Base-by-base conservation (phyloP, 305 asterid genomes). In the Rubia occidens region DNA sequence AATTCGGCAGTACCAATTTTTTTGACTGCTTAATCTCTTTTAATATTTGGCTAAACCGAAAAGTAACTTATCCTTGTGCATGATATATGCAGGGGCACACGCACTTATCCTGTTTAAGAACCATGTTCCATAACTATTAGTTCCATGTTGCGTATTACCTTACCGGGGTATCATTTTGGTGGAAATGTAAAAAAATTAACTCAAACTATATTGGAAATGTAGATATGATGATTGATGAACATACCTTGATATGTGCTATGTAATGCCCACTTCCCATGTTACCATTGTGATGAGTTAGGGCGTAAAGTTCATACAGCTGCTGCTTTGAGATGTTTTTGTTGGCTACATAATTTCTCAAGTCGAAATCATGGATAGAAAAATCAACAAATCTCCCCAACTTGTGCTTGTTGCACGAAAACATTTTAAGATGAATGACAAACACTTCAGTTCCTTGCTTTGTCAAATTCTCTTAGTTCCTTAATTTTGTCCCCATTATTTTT, bases 191-290 rank as follows among this genome's bases (percentile, higher is more conserved):
- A 42, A 11, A 5, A 13, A 18, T 1, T 21, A 13, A 68, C 39
- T 56, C 17, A 51, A 61, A 53, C 43, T 60, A 60, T 42, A 59
- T 35, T 40, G 69, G 35, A n/a, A 53, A 55, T 29, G 56, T 45
- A 20, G 29, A 49, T 2, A 32, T 32, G 35, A 32, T 32, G 35
- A 32, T 32, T 32, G 35, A 32, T 32, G 35, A 32, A 32, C 43
- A 64, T 70, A 91, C 97, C 99, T 91, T 95, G 74, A 95, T 95
- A 76, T 91, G 80, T 8, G 99, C 96, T 0, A 97, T 95, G 73
- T 95, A 95, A 77, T 95, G 97, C 47, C 99, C 99, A 78, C 97
- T 91, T 77, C 99, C 99, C 99, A 95, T 95, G 85, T 91, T 72
- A 70, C 99, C 99, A 74, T 95, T 88, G 78, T 95, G 99, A 81